These are phyloP conservation scores for Nicotiana tabacum DNA, from an alignment of 257 asterid genomes.

Conservation along the genomic window DNA sequence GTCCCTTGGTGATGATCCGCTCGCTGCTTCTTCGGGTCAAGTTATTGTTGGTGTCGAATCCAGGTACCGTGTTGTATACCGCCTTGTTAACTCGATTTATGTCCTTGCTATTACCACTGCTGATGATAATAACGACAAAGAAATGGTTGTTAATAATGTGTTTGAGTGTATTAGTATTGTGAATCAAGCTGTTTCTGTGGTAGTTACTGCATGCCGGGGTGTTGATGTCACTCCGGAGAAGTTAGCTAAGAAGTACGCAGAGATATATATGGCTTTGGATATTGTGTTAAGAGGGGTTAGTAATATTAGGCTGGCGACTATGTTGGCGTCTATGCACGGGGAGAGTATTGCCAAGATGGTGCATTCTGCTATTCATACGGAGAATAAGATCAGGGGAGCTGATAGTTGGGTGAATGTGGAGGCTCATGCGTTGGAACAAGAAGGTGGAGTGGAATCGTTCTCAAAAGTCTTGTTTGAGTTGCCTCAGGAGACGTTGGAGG, in stretches of 20 bases:
- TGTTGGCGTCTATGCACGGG: constrained; percentile 96
- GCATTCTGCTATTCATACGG: constrained; percentile 76
- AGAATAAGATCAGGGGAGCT: constrained; percentile 92
- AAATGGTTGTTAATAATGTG: constrained; percentile 45
- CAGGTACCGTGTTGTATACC: constrained; percentile 79
- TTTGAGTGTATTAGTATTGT: constrained; percentile 85
- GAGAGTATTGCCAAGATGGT: constrained; percentile 97
- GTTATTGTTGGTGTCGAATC: constrained; percentile 86
- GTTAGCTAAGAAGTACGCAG: constrained; percentile 82
- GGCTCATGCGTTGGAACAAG: constrained; percentile 56
- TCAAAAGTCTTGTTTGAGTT: constrained; percentile 57
- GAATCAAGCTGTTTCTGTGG: constrained; percentile 85
- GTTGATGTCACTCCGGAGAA: constrained; percentile 96
- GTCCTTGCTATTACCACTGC: constrained; percentile 82
- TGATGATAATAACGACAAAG: constrained; percentile 48
- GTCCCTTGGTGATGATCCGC: constrained; percentile 86
- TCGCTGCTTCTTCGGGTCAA: constrained; percentile 94
- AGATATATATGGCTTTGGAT: constrained; percentile 95
- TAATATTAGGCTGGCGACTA: constrained; percentile 84
- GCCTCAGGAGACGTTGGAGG: constrained; percentile 81
- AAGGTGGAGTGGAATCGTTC: constrained; percentile 55
- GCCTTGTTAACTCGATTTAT: constrained; percentile 84
- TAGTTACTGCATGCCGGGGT: constrained; percentile 92
- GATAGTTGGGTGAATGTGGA: constrained; percentile 74
- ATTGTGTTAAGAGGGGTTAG: constrained; percentile 89